Conservation (phyloP, 2,329 filamentous ascomycete species). For the Pseudogymnoascus sp. region DNA sequence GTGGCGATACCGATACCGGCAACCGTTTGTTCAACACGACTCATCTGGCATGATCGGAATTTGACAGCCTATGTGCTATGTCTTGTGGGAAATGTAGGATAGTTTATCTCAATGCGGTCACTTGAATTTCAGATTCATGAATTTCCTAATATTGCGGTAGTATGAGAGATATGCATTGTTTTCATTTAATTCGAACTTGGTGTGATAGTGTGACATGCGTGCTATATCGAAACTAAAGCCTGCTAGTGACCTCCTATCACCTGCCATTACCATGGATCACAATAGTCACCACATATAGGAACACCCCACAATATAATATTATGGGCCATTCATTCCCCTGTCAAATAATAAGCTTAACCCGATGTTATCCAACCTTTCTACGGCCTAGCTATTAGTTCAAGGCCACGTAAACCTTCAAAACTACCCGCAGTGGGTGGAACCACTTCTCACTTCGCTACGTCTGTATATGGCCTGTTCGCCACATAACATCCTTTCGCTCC, state of each 20-base stretch:
- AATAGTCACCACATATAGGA: background rate
- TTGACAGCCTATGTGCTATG: background rate
- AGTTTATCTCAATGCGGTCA: background rate
- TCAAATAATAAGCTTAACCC: background rate
- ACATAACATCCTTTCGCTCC: background rate
- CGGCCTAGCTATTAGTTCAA: background rate
- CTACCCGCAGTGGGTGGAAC: background rate
- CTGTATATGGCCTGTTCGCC: background rate
- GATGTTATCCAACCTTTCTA: background rate
- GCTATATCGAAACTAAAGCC: background rate
- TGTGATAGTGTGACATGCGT: background rate
- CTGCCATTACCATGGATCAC: background rate
- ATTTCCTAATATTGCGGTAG: background rate
- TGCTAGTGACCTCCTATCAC: background rate
- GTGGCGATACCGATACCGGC: constrained; percentile 46
- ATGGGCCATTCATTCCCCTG: background rate
- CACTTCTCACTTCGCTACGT: background rate
- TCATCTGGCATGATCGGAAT: constrained; percentile 29
- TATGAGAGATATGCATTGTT: background rate
- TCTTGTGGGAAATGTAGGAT: background rate
- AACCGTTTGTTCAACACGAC: constrained; percentile 52
- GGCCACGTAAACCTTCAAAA: background rate
- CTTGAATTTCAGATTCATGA: background rate
- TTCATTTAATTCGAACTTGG: background rate
- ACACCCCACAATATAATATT: background rate